phyloP scores from a whole-genome alignment of 345 rosid genomes.

The Dipteronia sinensis region DNA sequence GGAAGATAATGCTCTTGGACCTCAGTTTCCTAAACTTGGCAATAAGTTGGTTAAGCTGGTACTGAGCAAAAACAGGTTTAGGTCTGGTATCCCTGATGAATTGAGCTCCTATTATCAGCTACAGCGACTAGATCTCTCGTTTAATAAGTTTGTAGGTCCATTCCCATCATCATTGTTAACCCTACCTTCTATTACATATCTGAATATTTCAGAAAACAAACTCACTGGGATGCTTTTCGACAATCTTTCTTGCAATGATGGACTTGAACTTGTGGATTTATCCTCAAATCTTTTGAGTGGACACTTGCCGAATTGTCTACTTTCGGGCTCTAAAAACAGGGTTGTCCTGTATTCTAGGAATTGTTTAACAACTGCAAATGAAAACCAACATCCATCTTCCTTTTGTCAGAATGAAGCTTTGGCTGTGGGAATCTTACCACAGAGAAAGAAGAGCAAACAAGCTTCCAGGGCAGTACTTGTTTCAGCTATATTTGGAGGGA shows the following conservation, averaged over 20 bases:
- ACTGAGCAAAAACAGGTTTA: constrained; percentile 80
- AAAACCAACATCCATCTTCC: constrained; percentile 64
- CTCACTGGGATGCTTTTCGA: constrained; percentile 77
- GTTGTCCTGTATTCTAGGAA: constrained; percentile 55
- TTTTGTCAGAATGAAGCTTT: constrained; percentile 85
- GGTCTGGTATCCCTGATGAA: constrained; percentile 67
- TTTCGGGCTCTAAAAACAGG: constrained; percentile 46
- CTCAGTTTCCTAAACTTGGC: constrained; percentile 72
- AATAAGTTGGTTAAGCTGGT: constrained; percentile 68
- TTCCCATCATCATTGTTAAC: constrained; percentile 60
- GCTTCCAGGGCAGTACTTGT: constrained; percentile 45
- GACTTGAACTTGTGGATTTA: constrained; percentile 62
- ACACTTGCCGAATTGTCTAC: constrained; percentile 64
- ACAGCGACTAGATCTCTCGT: constrained; percentile 76
- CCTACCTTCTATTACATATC: constrained; percentile 63
- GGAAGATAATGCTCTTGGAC: constrained; percentile 80
- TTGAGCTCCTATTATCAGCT: constrained; percentile 71
- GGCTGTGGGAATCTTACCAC: constrained; percentile 82
- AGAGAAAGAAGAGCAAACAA: constrained; percentile 38
- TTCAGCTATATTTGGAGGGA: constrained; percentile 57
- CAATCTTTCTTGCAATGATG: constrained; percentile 68
- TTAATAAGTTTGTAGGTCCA: constrained; percentile 81
- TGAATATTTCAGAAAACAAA: constrained; percentile 75
- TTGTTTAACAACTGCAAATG: constrained; percentile 54
- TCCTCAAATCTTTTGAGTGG: constrained; percentile 90